A percentile compares a stretch with the other conserved stretches of the same genome.
phyloP scores from a whole-genome alignment of 345 rosid genomes.

The Dovyalis caffra region DNA sequence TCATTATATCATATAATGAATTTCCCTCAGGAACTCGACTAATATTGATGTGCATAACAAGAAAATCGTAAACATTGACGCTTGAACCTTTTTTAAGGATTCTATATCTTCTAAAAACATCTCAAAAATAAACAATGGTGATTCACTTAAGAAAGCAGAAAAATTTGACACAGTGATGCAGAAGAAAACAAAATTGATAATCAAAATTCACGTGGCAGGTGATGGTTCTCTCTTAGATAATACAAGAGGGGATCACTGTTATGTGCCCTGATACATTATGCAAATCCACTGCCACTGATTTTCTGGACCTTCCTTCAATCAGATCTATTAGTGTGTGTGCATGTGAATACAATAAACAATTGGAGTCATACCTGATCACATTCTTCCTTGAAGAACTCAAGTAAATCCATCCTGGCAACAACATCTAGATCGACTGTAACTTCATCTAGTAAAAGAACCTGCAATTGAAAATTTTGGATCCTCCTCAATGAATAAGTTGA shows the following conservation, averaged over 20 bases:
- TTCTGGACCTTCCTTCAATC: slow-evolving; percentile 1
- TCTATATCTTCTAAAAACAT: neutral
- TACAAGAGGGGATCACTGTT: neutral
- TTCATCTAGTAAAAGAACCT: slow-evolving; percentile 92
- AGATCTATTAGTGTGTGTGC: neutral
- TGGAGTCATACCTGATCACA: slow-evolving; percentile 63
- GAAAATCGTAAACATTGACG: neutral
- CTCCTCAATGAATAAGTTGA: slow-evolving; percentile 1
- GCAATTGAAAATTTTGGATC: slow-evolving; percentile 15
- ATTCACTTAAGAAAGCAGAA: neutral
- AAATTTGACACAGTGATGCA: neutral
- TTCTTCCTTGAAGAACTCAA: slow-evolving; percentile 87
- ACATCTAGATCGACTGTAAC: slow-evolving; percentile 95
- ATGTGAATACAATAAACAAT: neutral
- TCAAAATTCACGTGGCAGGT: neutral
- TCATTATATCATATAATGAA: neutral
- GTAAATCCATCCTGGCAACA: slow-evolving; percentile 91
- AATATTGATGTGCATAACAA: neutral
- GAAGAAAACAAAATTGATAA: neutral
- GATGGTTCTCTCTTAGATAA: neutral
- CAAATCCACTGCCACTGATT: neutral
- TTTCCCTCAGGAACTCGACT: neutral
- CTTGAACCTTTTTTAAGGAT: neutral
- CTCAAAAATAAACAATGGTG: neutral
- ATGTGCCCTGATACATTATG: neutral